Percentiles rank a stretch among this genome's conserved stretches.
Evolutionary conservation across 169 alveolate species (phyloP).

Genomic region (Plasmodium relictum): DNA sequence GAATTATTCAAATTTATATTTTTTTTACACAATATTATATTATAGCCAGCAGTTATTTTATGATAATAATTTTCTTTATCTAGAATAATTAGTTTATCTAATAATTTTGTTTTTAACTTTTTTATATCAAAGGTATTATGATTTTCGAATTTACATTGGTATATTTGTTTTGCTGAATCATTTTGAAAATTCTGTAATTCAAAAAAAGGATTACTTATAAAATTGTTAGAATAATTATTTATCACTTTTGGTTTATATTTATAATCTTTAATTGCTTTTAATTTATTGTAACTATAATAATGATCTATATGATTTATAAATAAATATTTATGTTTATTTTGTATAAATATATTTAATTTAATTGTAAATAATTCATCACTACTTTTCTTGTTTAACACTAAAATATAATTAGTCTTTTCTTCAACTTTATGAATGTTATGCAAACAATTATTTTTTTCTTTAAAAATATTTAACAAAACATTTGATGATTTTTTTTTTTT

Average conservation of each 20-base stretch:
- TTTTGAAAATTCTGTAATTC: slow-evolving; percentile 16
- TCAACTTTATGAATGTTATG: neutral
- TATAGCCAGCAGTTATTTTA: slow-evolving; percentile 27
- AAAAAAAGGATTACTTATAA: neutral
- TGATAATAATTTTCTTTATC: slow-evolving; percentile 21
- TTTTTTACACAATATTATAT: slow-evolving; percentile 9
- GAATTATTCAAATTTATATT: neutral
- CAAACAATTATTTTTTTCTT: neutral
- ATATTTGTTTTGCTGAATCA: neutral
- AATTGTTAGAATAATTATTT: neutral
- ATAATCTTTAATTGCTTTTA: slow-evolving; percentile 49
- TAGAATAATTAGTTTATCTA: slow-evolving; percentile 29
- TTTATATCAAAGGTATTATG: slow-evolving; percentile 22
- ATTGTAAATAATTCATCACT: slow-evolving; percentile 14
- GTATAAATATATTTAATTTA: neutral
- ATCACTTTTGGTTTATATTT: slow-evolving; percentile 16
- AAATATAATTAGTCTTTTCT: neutral
- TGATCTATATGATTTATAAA: neutral
- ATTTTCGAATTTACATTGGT: neutral
- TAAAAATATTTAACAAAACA: neutral
- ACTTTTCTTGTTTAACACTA: slow-evolving; percentile 11
- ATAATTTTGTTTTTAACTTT: slow-evolving; percentile 13
- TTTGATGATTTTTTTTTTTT: neutral
- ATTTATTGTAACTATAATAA: slow-evolving; percentile 8
- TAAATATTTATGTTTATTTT: neutral